Evolutionary conservation across 1,284 basidiomycete genomes (phyloP), one percentile per base, ranked within the genome.

Genomic region (Puccinia hordei): DNA sequence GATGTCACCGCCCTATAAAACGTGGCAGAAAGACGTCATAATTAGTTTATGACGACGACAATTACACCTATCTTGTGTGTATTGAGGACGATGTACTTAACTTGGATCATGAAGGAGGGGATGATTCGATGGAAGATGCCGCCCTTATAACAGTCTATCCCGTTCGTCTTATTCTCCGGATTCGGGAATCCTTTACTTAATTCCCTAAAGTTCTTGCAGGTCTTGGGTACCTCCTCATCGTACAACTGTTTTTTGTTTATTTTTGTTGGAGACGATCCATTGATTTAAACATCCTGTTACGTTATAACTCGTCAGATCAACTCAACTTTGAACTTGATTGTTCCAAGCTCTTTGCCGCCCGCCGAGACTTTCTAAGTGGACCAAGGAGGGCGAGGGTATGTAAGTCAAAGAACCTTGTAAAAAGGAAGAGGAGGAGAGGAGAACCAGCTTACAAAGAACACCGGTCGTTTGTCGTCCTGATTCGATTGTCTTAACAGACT

Each of bases 71-170:
- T 19, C 4, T 27, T 49, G 44, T n/a, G 13, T 3, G 2, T 30
- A 19, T 44, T 1, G 38, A 57, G n/a, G 38, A 46, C 82, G 85
- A 81, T 85, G 30, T 49, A 84, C 44, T 84, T 83, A 12, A 85
- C 85, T 75, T 86, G 85, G 35, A 83, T 83, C 85, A 86, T 85
- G 61, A 86, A 86, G 69, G 84, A 82, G 33, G 83, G 83, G 81
- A 86, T 85, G 79, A 86, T 83, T 53, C 85, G 83, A 72, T 86
- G 85, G 72, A 86, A 86, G 41, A 84, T 82, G 17, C 82, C 82
- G 55, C 82, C 82, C 81, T 85, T 85, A 81, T 85, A 86, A 24
- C 85, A 85, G 24, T 68, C 49, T 13, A 63, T 22, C 9, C 75
- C 75, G 12, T 27, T 59, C 22, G 30, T 13, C 30, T 35, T 57